Base-by-base conservation (phyloP, 2,329 filamentous ascomycete genomes). In the Hypomyces rosellus region DNA sequence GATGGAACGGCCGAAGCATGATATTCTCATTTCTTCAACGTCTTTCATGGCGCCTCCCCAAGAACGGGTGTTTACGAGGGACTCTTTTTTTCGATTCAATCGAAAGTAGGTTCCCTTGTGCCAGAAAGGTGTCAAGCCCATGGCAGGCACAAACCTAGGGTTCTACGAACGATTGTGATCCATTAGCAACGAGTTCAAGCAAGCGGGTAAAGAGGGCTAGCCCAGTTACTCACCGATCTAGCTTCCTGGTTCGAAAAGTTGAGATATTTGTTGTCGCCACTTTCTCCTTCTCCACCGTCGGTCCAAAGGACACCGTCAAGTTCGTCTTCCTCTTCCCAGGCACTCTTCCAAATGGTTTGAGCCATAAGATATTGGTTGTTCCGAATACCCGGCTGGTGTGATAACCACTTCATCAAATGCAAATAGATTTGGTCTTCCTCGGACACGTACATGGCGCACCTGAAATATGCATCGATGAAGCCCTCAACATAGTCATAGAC, bases 231-330 rank as follows among this genome's bases (percentile, higher is more conserved):
- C 54, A 74, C 72, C 34, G 72, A 69, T 61, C 73, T 74, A 11
- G 76, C 75, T 54, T 78, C 75, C 53, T 81, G 76, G 54, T 76
- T 78, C 3, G 78, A 78, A 63, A 82, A 82, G 61, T 83, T 83
- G 45, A 81, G 73, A 57, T 77, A 80, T 48, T 61, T 63, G 30
- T 55, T 59, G 11, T 61, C 61, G n/a, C 65, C 67, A 5, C 61
- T 59, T 1, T 60, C 59, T 3, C 66, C 69, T 13, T 69, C 69
- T 13, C 70, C 70, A 30, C 71, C 69, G 11, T 68, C 58, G 9
- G 65, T 63, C 15, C 64, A 69, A 7, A 74, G 59, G 2, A 69
- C 63, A 42, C 52, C 56, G n/a, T 73, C 69, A 2, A 69, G 61
- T 34, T 74, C 72, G 48, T 81, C 67, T 40, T 70, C 75, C 42